Conservation (phyloP, 495 filamentous ascomycete species). For the Astrothelium macrocarpum region DNA sequence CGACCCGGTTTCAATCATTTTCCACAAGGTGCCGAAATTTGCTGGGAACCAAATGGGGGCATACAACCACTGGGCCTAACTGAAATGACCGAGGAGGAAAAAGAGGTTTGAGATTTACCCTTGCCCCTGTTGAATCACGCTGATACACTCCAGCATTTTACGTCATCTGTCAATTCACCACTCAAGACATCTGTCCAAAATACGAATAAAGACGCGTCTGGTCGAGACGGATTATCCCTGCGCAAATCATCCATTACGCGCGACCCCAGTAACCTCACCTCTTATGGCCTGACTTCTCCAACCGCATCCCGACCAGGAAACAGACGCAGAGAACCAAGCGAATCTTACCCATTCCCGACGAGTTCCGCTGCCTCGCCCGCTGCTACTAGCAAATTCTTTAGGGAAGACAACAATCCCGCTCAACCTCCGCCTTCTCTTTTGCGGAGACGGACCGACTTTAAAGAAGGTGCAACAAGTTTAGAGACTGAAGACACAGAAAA, state of each 20-base stretch:
- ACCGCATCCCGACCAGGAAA: conserved; percentile 57
- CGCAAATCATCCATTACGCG: conserved; percentile 73
- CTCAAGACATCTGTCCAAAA: conserved; percentile 73
- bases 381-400: conserved; percentile 43
- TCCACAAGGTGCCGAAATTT: conserved; percentile 63
- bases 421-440: conserved; percentile 58
- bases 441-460: conserved; percentile 63
- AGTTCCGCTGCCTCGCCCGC: conserved; percentile 50
- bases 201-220: conserved; percentile 56
- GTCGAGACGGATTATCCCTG: conserved; percentile 43
- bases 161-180: conserved; percentile 81
- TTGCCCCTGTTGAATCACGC: not conserved
- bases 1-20: conserved; percentile 52
- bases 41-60: conserved; percentile 76
- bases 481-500: conserved; percentile 42
- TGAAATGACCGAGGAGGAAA: conserved; percentile 75
- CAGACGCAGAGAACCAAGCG: conserved; percentile 79
- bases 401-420: conserved; percentile 49
- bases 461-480: conserved; percentile 33
- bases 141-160: conserved; percentile 51
- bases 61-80: conserved; percentile 62
- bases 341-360: conserved; percentile 44
- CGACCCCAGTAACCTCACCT: conserved; percentile 34
- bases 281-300: conserved; percentile 50
- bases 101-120: conserved; percentile 51